Evolutionary conservation across 2,329 filamentous ascomycete genomes (phyloP), one percentile per base, ranked within the genome.

Genomic region (Lachnellula willkommii): DNA sequence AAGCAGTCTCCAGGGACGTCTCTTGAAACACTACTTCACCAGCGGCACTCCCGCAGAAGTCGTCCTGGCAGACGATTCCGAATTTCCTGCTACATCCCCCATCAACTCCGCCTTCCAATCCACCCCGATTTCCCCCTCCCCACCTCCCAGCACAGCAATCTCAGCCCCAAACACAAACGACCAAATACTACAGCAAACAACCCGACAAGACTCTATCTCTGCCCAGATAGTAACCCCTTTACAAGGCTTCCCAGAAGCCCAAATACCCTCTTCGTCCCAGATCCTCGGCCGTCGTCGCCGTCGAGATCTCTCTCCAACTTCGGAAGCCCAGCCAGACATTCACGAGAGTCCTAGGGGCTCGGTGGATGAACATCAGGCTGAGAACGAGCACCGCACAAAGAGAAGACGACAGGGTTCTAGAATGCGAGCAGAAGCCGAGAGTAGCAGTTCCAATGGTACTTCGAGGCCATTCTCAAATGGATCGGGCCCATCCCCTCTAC

Each of bases 21-120:
- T 54, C 50, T 50, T 52, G 50, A 54, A 50, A 50, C 50, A 52
- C 54, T 28, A 43, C 28, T 47, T 24, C 49, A 57, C 57, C 65
- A 68, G 74, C 72, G 73, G 76, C 73, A 69, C 60, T 74, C 74
- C 79, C 77, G 75, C 75, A 74, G 73, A 67, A 73, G 75, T 83
- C 84, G 85, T 84, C 80, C 86, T 89, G 87, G 87, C 86, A 80
- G 80, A 87, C 82, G 80, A 83, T 77, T 76, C 80, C 74, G 76
- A 74, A 71, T 73, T n/a, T 22, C 40, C 75, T 71, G 72, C 67
- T 65, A 64, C 74, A 73, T 76, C 81, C 79, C 81, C 79, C 79
- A 76, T 79, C 82, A 77, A 79, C 77, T 75, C 86, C 82, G 85
- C 85, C 84, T 73, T 79, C 78, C 80, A 82, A 79, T 73, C 79